phyloP scores from a whole-genome alignment of 768 basidiomycete species.

The Tylopilus intermedius region DNA sequence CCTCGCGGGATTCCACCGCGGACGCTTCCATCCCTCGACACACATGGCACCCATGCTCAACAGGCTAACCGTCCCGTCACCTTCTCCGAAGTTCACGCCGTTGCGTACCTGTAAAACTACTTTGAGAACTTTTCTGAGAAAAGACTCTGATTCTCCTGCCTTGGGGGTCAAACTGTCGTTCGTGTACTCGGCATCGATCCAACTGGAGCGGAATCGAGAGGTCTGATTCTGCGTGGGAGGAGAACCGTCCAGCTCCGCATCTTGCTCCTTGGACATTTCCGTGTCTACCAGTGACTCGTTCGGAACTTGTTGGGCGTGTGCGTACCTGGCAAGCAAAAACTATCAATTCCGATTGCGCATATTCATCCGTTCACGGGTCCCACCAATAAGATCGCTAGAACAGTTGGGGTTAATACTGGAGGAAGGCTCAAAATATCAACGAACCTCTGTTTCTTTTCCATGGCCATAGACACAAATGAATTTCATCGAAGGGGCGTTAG shows the following conservation, averaged over 20 bases:
- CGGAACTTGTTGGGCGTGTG: slow-evolving; percentile 61
- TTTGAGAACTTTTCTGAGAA: neutral
- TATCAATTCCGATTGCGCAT: neutral
- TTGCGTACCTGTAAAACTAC: slow-evolving; percentile 49
- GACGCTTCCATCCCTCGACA: slow-evolving; percentile 87
- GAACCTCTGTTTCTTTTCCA: slow-evolving; percentile 90
- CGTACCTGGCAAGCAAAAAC: slow-evolving; percentile 48
- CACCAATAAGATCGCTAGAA: slow-evolving; percentile 81
- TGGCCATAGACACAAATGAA: slow-evolving; percentile 92
- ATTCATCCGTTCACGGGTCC: slow-evolving; percentile 11
- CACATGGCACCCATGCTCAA: slow-evolving; percentile 94
- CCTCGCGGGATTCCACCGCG: slow-evolving; percentile 87
- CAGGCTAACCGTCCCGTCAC: slow-evolving; percentile 89
- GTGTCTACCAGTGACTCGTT: slow-evolving; percentile 52
- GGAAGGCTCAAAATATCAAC: slow-evolving; percentile 2
- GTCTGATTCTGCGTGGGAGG: slow-evolving; percentile 50
- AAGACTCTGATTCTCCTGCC: slow-evolving; percentile 26
- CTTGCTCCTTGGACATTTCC: slow-evolving; percentile 41
- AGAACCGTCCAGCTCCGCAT: slow-evolving; percentile 38
- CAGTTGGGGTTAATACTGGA: neutral
- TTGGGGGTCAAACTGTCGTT: slow-evolving; percentile 57
- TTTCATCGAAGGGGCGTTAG: slow-evolving; percentile 86
- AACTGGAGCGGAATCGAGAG: slow-evolving; percentile 49
- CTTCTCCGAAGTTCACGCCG: slow-evolving; percentile 91
- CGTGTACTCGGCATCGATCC: slow-evolving; percentile 84